Evolutionary conservation across 2,329 filamentous ascomycete genomes (phyloP).

Genomic region (Pseudogymnoascus sp.): DNA sequence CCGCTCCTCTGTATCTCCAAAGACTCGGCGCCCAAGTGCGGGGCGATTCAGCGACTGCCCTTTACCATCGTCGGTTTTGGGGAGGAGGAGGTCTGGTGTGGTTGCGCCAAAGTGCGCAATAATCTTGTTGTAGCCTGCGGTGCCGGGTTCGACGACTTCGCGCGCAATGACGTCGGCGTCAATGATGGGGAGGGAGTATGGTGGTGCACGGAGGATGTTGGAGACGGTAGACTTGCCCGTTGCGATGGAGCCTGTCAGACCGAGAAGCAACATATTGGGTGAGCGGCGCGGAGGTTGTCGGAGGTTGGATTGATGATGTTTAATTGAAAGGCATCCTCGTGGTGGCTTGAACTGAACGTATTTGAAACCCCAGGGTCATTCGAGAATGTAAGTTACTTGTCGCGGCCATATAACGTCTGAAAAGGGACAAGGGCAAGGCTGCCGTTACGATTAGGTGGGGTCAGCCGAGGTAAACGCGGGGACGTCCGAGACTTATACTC

Average conservation of each 20-base stretch:
- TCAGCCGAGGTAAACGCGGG: background rate
- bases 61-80: constrained; percentile 45
- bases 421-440: background rate
- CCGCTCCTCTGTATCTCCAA: constrained; percentile 66
- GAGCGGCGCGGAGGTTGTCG: background rate
- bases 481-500: background rate
- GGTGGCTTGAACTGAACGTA: background rate
- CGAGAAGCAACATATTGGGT: constrained; percentile 75
- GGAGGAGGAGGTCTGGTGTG: constrained; percentile 77
- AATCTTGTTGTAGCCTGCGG: constrained; percentile 72
- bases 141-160: constrained; percentile 89
- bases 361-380: background rate
- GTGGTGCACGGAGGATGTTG: constrained; percentile 65
- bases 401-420: background rate
- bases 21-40: constrained; percentile 75
- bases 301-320: background rate
- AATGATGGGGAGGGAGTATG: constrained; percentile 81
- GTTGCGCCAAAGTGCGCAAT: constrained; percentile 70
- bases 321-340: background rate
- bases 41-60: constrained; percentile 76
- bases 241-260: constrained; percentile 92
- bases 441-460: background rate
- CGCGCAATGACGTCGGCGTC: constrained; percentile 91
- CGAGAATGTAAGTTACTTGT: background rate
- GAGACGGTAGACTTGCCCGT: constrained; percentile 98